Evolutionary conservation across 257 asterid genomes (phyloP).

Genomic region (Solanum chiquidenum): DNA sequence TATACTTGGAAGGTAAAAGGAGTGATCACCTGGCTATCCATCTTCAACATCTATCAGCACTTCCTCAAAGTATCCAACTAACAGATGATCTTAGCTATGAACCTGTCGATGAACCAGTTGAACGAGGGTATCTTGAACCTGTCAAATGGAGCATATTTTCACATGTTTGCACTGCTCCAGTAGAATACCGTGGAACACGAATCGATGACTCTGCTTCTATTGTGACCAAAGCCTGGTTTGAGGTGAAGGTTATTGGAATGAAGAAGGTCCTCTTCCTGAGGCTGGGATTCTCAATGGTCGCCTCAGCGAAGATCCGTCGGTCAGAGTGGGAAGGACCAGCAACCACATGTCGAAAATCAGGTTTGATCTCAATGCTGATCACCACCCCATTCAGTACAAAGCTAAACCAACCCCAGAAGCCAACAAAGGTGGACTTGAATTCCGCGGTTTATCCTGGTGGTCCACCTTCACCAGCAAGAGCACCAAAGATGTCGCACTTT

Average conservation of each 20-base stretch:
- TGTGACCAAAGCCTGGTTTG: conserved; percentile 80
- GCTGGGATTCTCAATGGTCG: conserved; percentile 80
- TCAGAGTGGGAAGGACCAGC: conserved; percentile 93
- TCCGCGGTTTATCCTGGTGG: conserved; percentile 86
- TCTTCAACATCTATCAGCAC: conserved; percentile 73
- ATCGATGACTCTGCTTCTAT: conserved; percentile 77
- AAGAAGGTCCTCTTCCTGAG: conserved; percentile 82
- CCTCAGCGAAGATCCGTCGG: conserved; percentile 61
- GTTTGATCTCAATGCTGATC: conserved; percentile 66
- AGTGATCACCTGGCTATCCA: conserved; percentile 90
- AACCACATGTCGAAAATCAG: conserved; percentile 52
- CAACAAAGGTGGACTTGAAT: conserved; percentile 57
- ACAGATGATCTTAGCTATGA: conserved; percentile 50
- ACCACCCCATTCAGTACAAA: conserved; percentile 60
- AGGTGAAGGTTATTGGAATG: conserved; percentile 71
- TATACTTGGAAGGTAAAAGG: conserved; percentile 83
- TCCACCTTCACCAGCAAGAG: conserved; percentile 68
- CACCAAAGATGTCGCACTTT: conserved; percentile 76
- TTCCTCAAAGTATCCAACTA: conserved; percentile 54
- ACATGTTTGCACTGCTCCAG: conserved; percentile 87
- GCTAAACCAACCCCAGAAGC: conserved; percentile 41
- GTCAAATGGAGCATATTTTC: conserved; percentile 97
- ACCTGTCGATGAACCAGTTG: conserved; percentile 49
- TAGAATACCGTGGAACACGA: conserved; percentile 58
- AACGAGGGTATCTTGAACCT: conserved; percentile 67